phyloP scores from a whole-genome alignment of 1,284 basidiomycete species.

The Vanrija sp. region DNA sequence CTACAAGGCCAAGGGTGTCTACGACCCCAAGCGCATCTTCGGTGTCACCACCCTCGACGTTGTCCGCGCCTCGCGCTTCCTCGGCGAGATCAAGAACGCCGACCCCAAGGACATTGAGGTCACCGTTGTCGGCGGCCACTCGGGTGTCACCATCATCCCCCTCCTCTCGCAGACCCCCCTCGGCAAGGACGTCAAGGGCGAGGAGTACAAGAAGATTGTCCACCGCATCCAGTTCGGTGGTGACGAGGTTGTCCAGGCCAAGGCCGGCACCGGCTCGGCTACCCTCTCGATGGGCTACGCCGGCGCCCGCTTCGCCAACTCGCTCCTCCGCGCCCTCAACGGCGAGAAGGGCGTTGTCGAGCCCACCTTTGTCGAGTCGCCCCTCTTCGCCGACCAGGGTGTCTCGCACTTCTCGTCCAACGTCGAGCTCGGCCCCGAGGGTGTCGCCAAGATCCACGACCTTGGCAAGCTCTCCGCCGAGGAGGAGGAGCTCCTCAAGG shows the following conservation, averaged over 20 bases:
- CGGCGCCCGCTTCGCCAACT: slow-evolving; percentile 76
- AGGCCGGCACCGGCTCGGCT: slow-evolving; percentile 80
- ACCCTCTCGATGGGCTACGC: slow-evolving; percentile 88
- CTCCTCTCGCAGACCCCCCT: slow-evolving; percentile 85
- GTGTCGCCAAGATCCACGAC: slow-evolving; percentile 84
- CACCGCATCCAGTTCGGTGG: slow-evolving; percentile 94
- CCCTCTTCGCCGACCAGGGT: slow-evolving; percentile 69
- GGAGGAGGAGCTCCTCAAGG: slow-evolving; percentile 81
- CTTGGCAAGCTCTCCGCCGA: slow-evolving; percentile 69
- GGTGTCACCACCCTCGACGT: slow-evolving; percentile 98
- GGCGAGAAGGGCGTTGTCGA: slow-evolving; percentile 83
- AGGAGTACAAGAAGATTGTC: slow-evolving; percentile 61
- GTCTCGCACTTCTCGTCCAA: slow-evolving; percentile 80
- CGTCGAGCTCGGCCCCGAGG: slow-evolving; percentile 77
- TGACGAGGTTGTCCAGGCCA: slow-evolving; percentile 86
- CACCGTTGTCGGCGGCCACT: slow-evolving; percentile 91
- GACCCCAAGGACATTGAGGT: slow-evolving; percentile 63
- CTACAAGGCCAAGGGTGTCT: slow-evolving; percentile 86
- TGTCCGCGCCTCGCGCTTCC: slow-evolving; percentile 92
- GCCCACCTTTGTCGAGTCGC: slow-evolving; percentile 79
- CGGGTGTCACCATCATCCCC: slow-evolving; percentile 93
- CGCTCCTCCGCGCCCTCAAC: slow-evolving; percentile 76
- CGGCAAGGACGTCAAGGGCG: slow-evolving; percentile 54
- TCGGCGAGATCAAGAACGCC: slow-evolving; percentile 71
- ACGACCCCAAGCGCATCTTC: slow-evolving; percentile 86